Conservation (phyloP, 2,329 filamentous ascomycete genomes). For the Phialophora expanda region DNA sequence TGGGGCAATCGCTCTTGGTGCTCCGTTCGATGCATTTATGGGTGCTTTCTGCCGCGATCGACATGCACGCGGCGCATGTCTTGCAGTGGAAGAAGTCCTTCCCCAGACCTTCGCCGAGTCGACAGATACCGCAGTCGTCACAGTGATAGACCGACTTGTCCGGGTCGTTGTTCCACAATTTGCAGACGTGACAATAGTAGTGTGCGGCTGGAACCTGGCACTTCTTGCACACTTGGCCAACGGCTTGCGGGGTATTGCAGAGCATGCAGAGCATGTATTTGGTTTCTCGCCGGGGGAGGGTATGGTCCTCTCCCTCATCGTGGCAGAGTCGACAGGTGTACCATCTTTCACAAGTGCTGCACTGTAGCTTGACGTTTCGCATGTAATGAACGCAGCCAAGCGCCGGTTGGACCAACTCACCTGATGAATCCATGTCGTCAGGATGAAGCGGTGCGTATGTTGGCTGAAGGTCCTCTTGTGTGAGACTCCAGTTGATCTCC, state of each 20-base stretch:
- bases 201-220: slow-evolving; percentile 80
- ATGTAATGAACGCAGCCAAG: slow-evolving; percentile 92
- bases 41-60: slow-evolving; percentile 79
- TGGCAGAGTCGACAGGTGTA: slow-evolving; percentile 96
- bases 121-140: slow-evolving; percentile 91
- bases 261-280: slow-evolving; percentile 98
- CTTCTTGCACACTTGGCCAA: slow-evolving; percentile 74
- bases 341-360: slow-evolving; percentile 86
- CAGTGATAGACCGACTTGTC: slow-evolving; percentile 96
- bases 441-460: slow-evolving; percentile 64
- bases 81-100: slow-evolving; percentile 99
- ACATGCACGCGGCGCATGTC: slow-evolving; percentile 93
- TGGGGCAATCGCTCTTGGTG: slow-evolving; percentile 94
- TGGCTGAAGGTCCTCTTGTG: slow-evolving; percentile 65
- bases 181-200: slow-evolving; percentile 94
- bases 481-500: slow-evolving; percentile 48
- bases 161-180: slow-evolving; percentile 93
- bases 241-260: slow-evolving; percentile 82
- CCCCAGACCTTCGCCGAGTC: slow-evolving; percentile 85
- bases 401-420: slow-evolving; percentile 57
- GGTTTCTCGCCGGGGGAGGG: slow-evolving; percentile 79
- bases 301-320: slow-evolving; percentile 79
- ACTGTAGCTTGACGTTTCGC: slow-evolving; percentile 94
- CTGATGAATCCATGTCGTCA: slow-evolving; percentile 42
- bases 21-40: slow-evolving; percentile 95